Conservation (phyloP, 768 basidiomycete species). For the Sarcodon aspratus region DNA sequence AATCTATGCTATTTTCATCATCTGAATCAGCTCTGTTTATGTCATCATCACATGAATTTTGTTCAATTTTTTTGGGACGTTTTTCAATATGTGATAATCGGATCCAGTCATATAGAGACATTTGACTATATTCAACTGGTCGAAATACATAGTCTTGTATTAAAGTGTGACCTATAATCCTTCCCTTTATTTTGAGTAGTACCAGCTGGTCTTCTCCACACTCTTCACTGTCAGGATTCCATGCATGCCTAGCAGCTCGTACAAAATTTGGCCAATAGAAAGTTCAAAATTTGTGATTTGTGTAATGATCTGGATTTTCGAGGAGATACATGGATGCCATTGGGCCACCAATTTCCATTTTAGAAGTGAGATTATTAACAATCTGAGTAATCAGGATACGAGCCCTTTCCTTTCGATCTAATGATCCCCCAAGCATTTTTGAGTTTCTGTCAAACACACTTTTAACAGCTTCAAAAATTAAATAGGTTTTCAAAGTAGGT, state of each 20-base stretch:
- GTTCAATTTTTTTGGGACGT: not conserved
- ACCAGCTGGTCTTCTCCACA: not conserved
- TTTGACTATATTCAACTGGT: not conserved
- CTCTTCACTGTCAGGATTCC: constrained; percentile 17
- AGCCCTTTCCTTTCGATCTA: constrained; percentile 15
- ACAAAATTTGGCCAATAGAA: constrained; percentile 27
- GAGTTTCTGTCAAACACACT: constrained; percentile 18
- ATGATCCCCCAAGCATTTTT: constrained; percentile 15
- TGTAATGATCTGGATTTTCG: constrained; percentile 24
- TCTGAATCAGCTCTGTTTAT: not conserved
- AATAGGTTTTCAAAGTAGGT: constrained; percentile 26
- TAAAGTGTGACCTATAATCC: not conserved
- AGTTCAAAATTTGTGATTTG: constrained; percentile 21
- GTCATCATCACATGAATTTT: not conserved
- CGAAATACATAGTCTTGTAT: not conserved
- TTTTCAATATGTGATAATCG: not conserved
- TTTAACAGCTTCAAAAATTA: constrained; percentile 24
- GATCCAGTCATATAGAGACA: not conserved
- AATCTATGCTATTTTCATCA: not conserved
- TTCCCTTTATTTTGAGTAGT: not conserved
- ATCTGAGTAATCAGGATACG: constrained; percentile 24
- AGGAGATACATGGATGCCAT: constrained; percentile 24
- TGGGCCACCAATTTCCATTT: constrained; percentile 28
- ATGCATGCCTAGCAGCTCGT: constrained; percentile 10
- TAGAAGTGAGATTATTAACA: constrained; percentile 22